Evolutionary conservation across 140 eudicot species (phyloP), one percentile per base, ranked within the genome.

Genomic region (Flaveria floridana): DNA sequence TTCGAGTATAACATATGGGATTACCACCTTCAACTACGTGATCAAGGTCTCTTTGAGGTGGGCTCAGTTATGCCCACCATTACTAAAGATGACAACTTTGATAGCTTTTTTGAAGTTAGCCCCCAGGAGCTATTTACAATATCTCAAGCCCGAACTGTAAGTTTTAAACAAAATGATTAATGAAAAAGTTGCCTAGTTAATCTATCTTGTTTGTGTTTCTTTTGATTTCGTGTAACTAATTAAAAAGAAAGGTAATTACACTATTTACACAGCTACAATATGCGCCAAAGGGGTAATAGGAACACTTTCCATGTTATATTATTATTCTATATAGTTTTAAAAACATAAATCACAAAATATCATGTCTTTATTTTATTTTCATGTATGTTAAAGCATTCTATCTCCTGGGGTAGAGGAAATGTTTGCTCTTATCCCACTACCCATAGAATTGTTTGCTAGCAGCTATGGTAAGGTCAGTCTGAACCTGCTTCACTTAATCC

Each of bases 1-100:
- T 86, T 78, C 26, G 76, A 66, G 37, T 94, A 90, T 82, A 94
- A 88, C 68, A 88, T 94, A 1, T 90, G 91, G 97, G 97, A 88
- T 69, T 84, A 76, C 64, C 99, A 90, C 85, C 86, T 94, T 80
- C 89, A 79, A 48, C 68, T 66, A 50, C 80, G 82, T 41, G 67
- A 55, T 37, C 48, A 37, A 34, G 67, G 77, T 56, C 58, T 55
- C 78, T 62, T 85, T 3, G 76, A 65, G 50, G 84, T 77, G 73
- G 77, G 53, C 57, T 52, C 63, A 51, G 37, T 74, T 52, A 78
- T 74, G 79, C 68, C 75, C 12, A 23, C 85, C 18, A 48, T 59
- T 50, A 72, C 86, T 52, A 26, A 62, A 62, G 85, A 75, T 72
- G 72, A 69, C 62, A 69, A 73, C 72, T 88, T 88, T 39, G 76